Evolutionary conservation across 495 filamentous ascomycete genomes (phyloP), one percentile per base, ranked within the genome.

Genomic region (Entonaema liquescens): DNA sequence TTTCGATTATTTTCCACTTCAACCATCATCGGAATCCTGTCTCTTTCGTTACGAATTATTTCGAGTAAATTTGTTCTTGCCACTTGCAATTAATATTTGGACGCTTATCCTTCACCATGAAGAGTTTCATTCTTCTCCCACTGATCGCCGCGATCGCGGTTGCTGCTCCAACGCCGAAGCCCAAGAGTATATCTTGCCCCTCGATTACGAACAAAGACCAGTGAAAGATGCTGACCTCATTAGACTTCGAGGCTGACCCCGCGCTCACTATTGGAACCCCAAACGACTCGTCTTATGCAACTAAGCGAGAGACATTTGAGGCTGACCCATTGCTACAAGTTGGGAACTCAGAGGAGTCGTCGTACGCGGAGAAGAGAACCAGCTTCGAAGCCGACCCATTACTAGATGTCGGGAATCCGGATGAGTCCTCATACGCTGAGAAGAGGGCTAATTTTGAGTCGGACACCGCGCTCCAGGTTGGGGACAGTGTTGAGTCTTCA

Each of bases 381-480:
- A 33, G 11, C 31, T 47, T 47, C 23, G 42, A 47, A 21, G 42
- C 42, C 0, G 42, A 47, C 19, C 9, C 42, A 23, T 47, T 23
- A 11, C 42, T 47, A 21, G 17, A 47, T 19, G 42, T 47, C 3
- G 42, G 42, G 2, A 9, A 12, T 21, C 3, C 42, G 17, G 42
- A 47, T 2, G 19, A 47, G 17, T 47, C 42, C 8, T 47, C 42
- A 21, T 42, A 61, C 5, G 21, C 36, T 31, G 25, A 49, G 21
- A 47, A 47, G 21, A 31, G 25, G 50, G 25, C 25, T 5, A 63
- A 33, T 23, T 65, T 65, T 38, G 53, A 59, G 55, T 42, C 55
- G 29, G 63, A 59, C 44, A 54, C 63, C 1, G 36, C 59, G 55
- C 63, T 66, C 1, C 63, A 66, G 28, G 63, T 66, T 29, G 63